These are phyloP conservation scores for Retiboletus fuscus DNA, from an alignment of 1,284 basidiomycete species.

Conservation along the genomic window DNA sequence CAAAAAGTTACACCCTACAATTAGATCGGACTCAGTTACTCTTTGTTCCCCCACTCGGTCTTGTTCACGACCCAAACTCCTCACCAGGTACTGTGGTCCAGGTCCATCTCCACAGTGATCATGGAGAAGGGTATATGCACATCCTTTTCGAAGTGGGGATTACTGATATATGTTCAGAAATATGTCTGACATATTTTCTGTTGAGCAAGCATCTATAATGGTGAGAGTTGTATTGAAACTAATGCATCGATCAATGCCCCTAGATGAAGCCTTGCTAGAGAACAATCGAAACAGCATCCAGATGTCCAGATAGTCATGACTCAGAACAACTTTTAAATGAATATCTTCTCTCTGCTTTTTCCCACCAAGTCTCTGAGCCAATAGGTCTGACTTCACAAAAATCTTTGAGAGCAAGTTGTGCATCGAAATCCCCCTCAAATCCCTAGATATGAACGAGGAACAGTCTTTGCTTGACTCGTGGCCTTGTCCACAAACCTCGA, in stretches of 20 bases:
- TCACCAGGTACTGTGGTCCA: slow-evolving; percentile 43
- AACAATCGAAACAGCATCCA: slow-evolving; percentile 44
- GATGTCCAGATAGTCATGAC: no score
- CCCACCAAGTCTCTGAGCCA: no score
- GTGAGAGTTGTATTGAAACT: slow-evolving; percentile 29
- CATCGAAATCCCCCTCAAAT: no score
- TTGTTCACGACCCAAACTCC: slow-evolving; percentile 4
- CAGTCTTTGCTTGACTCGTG: no score
- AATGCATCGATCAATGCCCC: background rate
- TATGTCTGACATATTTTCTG: slow-evolving; percentile 19
- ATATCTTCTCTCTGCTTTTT: no score
- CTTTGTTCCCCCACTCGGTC: slow-evolving; percentile 36
- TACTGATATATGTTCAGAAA: slow-evolving; percentile 31
- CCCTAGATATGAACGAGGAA: no score
- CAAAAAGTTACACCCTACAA: slow-evolving; percentile 30
- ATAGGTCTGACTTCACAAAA: no score
- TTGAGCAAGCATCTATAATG: slow-evolving; percentile 34
- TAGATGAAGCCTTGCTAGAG: slow-evolving; percentile 25
- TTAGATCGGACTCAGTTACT: slow-evolving; percentile 43
- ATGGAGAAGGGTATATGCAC: slow-evolving; percentile 39
- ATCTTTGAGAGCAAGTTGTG: no score
- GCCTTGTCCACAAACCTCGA: no score
- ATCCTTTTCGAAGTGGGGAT: background rate
- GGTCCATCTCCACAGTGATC: slow-evolving; percentile 36
- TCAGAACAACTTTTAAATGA: no score